Evolutionary conservation across 352 stramenopile species (phyloP), one percentile per base, ranked within the genome.

Genomic region (Globisporangium spiculum): DNA sequence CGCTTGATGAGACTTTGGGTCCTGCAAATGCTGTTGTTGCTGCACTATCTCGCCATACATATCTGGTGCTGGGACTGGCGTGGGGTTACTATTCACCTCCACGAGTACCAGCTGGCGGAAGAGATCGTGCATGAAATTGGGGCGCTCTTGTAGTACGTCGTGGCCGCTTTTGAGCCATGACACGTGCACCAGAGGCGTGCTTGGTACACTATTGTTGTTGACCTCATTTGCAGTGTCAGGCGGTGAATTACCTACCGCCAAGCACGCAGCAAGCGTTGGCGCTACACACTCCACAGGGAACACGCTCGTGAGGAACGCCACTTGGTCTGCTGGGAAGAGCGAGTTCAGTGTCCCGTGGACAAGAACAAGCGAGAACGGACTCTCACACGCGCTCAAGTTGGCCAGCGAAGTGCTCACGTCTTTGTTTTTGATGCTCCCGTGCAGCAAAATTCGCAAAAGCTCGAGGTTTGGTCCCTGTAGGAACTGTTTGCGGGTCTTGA

Each of bases 101-200:
- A 67, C 64, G 0, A 72, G 18, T 8, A 75, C 66, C 10, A 90
- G 70, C 48, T 89, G 78, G 1, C 73, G 69, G 38, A 92, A 76
- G 12, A 93, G 75, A 8, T 87, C 74, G 52, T 83, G 75, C 36
- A 91, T 69, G 64, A 84, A 93, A 1, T 61, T 61, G 4, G 74
- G 8, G 2, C 85, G 79, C 65, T 94, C 86, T 67, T 94, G 84
- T 5, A 89, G 44, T 8, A 93, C 5, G 52, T 94, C 84, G 61
- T 94, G 82, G 0, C 86, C 86, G 53, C 81, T 81, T 69, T 93
- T 93, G 60, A 94, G 79, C 86, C 86, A 94, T 24, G 83, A 79
- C 0, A 89, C 63, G 53, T 90, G 78, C 32, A 89, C 34, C n/a
- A 63, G 64, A 54, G 68, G 50, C 10, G 18, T 57, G 30, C 22